Base-by-base conservation (phyloP, 2,329 filamentous ascomycete genomes). In the Elsinoe arachidis region DNA sequence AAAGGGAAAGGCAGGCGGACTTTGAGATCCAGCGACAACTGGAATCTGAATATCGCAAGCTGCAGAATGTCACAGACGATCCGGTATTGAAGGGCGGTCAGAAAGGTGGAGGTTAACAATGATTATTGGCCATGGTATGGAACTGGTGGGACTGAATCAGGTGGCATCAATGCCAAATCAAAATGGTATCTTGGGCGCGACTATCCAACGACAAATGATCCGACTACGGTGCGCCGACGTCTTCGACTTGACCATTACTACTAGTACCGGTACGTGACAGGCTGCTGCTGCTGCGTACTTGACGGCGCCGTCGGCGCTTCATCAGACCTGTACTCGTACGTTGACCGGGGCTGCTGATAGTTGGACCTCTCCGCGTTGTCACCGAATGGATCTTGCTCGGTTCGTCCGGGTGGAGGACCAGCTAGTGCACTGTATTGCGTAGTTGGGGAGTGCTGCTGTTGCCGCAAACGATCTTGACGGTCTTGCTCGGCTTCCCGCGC, bases 11-110 rank as follows among this genome's bases (percentile, higher is more conserved):
- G 59, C 88, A 95, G 71, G 82, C 90, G 54, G 93, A 99, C 69
- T 99, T 99, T 67, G 91, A 97, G 63, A 83, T 95, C 81, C 93
- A 99, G 70, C 82, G 80, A 61, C 81, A 80, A 5, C 76, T 99
- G 49, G 91, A 97, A 74, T 82, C 86, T 66, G 88, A 99, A 71
- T 97, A 96, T 72, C 85, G 86, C 70, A 92, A 92, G 71, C 78
- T 90, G 33, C 93, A 99, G 74, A 87, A 77, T 3, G 91, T 97
- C 30, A 80, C 78, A 59, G 77, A 82, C 60, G 76, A 56, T 44
- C 53, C 53, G 9, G 53, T 46, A 44, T 23, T 55, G 19, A 46
- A 53, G 17, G 41, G 41, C 2, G 41, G 15, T 26, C 46, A 51
- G 26, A 51, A 51, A 14, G 30, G 34, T 2, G 1, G 15, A 38